Evolutionary conservation across 352 stramenopile genomes (phyloP), one percentile per base, ranked within the genome.

Genomic region (Globisporangium okanoganense): DNA sequence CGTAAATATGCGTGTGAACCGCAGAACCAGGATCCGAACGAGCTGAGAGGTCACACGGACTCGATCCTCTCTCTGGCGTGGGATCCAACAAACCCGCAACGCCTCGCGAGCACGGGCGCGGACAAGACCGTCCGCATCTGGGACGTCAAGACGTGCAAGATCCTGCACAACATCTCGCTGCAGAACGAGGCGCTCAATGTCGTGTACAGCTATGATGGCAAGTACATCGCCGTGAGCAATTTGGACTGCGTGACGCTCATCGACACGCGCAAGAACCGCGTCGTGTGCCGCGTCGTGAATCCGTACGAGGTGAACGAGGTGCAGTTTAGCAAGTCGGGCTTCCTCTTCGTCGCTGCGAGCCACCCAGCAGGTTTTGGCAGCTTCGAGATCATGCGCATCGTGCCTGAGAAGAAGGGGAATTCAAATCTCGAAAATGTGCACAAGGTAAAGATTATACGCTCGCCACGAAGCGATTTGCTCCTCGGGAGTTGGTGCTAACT

Each of bases 111-210:
- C 66, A 88, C 85, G 1, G 77, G 78, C 20, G 67, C 72, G 27
- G 85, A 95, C 75, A 92, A 92, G 73, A 92, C 82, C 1, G 84
- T 95, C 59, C 85, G 85, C 62, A 76, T 93, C 41, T 95, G 85
- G 85, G 82, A 95, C 69, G 61, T 73, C 65, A 95, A 92, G 72
- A 85, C 70, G 25, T 75, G 82, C 64, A 87, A 87, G 61, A 89
- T 92, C 58, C 65, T 78, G 61, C 77, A 90, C 63, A 92, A 76
- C 58, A 82, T 93, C 40, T 88, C 83, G 53, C 67, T 93, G 13
- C 79, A 82, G 65, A 85, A 69, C 65, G 80, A 91, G 40, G 78
- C 80, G 54, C 67, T 91, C 24, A 93, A 91, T 62, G 79, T 94
- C 40, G 78, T 86, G 5, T 94, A 91, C 67, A 91, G 76, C 61